Conservation (phyloP, 352 stramenopile species). For the Globisporangium takayamanum region DNA sequence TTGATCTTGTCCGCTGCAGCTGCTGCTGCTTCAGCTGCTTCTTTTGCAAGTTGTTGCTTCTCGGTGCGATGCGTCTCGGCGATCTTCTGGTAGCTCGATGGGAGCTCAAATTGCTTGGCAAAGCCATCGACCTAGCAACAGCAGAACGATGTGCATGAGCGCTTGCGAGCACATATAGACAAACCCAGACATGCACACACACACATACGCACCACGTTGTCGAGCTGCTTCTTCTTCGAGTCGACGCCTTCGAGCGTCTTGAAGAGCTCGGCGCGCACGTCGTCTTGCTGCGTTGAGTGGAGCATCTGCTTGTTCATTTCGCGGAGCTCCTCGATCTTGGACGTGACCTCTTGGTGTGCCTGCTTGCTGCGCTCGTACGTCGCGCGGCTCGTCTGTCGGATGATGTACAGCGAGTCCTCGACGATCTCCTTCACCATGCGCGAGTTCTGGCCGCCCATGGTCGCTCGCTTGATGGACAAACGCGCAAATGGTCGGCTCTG, state of each 20-base stretch:
- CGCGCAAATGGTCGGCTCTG: too few relatives aligned
- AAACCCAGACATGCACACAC: neutral
- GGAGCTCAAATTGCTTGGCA: conserved; percentile 71
- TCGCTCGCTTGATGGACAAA: neutral
- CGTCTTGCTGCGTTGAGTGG: conserved; percentile 45
- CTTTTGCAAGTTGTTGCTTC: conserved; percentile 19
- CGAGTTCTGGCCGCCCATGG: conserved; percentile 74
- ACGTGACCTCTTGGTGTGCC: conserved; percentile 46
- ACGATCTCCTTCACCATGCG: conserved; percentile 75
- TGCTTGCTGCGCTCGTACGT: conserved; percentile 60
- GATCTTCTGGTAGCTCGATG: conserved; percentile 61
- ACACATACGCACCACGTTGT: conserved; percentile 33
- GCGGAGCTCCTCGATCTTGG: conserved; percentile 55
- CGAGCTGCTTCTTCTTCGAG: conserved; percentile 59
- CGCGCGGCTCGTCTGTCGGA: conserved; percentile 63
- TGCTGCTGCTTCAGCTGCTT: conserved; percentile 14
- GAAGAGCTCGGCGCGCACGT: conserved; percentile 49
- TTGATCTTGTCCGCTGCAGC: conserved; percentile 11
- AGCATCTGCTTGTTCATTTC: conserved; percentile 53
- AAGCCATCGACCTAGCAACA: conserved; percentile 49
- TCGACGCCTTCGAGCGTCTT: conserved; percentile 43
- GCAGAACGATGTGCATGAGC: neutral
- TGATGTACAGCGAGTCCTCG: conserved; percentile 74
- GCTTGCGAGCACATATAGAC: neutral
- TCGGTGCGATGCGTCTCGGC: conserved; percentile 42